Evolutionary conservation across 2,329 filamentous ascomycete species (phyloP).

Genomic region (Penicillium sp.): DNA sequence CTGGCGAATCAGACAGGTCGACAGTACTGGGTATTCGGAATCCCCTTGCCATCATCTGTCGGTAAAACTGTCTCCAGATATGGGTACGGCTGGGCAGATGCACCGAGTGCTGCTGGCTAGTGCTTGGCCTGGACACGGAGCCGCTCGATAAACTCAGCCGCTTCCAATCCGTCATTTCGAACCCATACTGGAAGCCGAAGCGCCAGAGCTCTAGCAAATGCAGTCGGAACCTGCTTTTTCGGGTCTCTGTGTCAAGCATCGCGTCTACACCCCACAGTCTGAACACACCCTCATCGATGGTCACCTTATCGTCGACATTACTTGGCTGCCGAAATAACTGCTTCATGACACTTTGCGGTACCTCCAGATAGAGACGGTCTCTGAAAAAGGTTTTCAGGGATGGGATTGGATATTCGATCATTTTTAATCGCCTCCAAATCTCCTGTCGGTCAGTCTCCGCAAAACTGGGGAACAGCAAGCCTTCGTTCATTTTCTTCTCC

Average conservation of each 20-base stretch:
- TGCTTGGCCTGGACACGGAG: neutral
- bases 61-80: constrained; percentile 10
- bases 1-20: neutral
- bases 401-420: constrained; percentile 18
- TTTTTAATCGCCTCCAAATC: constrained; percentile 10
- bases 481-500: neutral
- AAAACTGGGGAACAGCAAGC: constrained; percentile 1
- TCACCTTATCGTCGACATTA: constrained; percentile 1
- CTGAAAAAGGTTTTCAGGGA: constrained; percentile 20
- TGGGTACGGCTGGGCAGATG: neutral
- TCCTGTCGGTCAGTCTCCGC: neutral
- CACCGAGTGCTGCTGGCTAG: neutral
- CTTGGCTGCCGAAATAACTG: neutral
- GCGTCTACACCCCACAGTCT: constrained; percentile 2
- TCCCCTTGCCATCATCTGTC: neutral
- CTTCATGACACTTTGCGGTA: constrained; percentile 10
- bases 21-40: neutral
- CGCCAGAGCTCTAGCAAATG: constrained; percentile 18
- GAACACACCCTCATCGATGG: constrained; percentile 12
- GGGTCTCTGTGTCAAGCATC: neutral
- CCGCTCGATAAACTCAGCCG: neutral
- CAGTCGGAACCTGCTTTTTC: neutral
- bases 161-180: constrained; percentile 12
- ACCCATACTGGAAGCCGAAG: constrained; percentile 22
- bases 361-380: constrained; percentile 17